Conservation (phyloP, 2,329 filamentous ascomycete genomes). For the Trichocomaceae sp. region DNA sequence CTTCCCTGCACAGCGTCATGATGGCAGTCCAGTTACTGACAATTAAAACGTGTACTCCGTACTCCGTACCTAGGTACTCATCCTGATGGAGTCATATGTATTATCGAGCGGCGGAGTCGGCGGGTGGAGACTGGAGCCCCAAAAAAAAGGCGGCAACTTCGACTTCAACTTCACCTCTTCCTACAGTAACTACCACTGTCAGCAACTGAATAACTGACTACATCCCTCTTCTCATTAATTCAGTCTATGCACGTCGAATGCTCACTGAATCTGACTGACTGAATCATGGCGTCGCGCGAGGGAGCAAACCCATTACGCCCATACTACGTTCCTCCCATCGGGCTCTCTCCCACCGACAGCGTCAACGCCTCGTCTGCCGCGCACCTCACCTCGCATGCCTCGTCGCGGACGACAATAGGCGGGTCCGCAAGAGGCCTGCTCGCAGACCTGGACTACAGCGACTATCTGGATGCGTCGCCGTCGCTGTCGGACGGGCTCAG, state of each 20-base stretch:
- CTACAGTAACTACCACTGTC: too few species aligned
- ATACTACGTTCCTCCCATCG: conserved; percentile 60
- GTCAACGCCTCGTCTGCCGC: conserved; percentile 32
- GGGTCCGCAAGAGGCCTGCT: conserved; percentile 74
- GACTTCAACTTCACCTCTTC: neutral
- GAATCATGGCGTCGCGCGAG: conserved; percentile 16
- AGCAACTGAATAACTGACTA: too few species aligned
- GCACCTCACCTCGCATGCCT: conserved; percentile 28
- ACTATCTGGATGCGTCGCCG: conserved; percentile 73
- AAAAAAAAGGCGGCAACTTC: neutral
- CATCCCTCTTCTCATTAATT: too few species aligned
- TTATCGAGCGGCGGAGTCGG: too few species aligned
- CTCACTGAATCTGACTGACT: too few species aligned
- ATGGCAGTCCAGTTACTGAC: too few species aligned
- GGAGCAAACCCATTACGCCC: conserved; percentile 53
- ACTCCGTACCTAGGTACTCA: too few species aligned
- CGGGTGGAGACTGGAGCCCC: conserved; percentile 8
- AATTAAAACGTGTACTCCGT: too few species aligned
- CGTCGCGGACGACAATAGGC: conserved; percentile 47
- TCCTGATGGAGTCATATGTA: too few species aligned
- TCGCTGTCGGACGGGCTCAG: conserved; percentile 68
- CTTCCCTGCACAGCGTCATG: conserved; percentile 31
- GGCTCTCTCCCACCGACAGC: conserved; percentile 43
- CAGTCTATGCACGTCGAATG: too few species aligned
- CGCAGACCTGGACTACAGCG: conserved; percentile 84